A percentile compares a stretch with the other conserved stretches of the same genome.
phyloP scores from a whole-genome alignment of 768 basidiomycete species.

The Xerocomus brunneocitrinus region DNA sequence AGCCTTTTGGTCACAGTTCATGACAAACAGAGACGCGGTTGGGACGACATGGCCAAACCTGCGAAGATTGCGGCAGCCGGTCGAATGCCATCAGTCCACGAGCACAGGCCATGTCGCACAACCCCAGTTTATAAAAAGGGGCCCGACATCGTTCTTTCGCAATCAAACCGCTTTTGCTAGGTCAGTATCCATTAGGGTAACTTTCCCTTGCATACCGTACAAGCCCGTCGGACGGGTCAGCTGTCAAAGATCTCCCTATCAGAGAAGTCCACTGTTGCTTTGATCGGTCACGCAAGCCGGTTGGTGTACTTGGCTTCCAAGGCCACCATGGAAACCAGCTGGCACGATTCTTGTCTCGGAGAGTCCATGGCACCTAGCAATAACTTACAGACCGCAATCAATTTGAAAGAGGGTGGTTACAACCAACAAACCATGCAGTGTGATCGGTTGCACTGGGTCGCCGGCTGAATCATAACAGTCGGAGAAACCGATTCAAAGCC shows the following conservation, averaged over 20 bases:
- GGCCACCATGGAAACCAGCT: conserved; percentile 17
- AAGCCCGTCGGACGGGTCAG: not conserved
- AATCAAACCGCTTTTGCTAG: conserved; percentile 8
- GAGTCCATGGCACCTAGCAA: not conserved
- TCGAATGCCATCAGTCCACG: conserved; percentile 1
- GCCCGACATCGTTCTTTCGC: not conserved
- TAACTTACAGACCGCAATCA: not conserved
- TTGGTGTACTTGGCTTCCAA: not conserved
- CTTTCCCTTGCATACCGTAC: not conserved
- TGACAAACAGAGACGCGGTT: not conserved
- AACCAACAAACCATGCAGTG: not conserved
- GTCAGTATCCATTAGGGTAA: not conserved
- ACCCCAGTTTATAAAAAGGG: not conserved
- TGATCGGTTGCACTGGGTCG: conserved; percentile 7
- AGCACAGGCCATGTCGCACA: not conserved
- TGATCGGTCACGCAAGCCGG: not conserved
- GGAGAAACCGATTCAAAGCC: conserved; percentile 6
- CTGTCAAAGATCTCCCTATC: not conserved
- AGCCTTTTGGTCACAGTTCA: not conserved
- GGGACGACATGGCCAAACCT: not conserved
- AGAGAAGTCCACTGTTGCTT: not conserved
- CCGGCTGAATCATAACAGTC: conserved; percentile 2
- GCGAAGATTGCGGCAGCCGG: conserved; percentile 1
- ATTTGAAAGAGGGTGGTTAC: not conserved
- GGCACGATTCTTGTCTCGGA: conserved; percentile 1